A percentile compares a stretch with the other conserved stretches of the same genome.
Evolutionary conservation across 768 basidiomycete genomes (phyloP).

Genomic region (Strobilomyces dryophilus): DNA sequence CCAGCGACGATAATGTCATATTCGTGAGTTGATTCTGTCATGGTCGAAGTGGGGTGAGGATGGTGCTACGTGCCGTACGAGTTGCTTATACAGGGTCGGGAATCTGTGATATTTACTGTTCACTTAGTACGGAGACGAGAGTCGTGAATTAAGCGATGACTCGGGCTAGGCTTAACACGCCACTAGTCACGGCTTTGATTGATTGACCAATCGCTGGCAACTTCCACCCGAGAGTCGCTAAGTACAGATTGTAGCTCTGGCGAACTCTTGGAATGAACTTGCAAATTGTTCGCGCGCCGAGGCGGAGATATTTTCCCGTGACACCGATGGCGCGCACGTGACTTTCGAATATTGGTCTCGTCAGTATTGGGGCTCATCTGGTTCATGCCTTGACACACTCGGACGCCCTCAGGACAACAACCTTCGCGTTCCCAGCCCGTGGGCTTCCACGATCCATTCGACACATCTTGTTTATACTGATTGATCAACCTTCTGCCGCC

Average conservation of each 20-base stretch:
- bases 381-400: slow-evolving; percentile 23
- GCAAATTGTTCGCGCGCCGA: background rate
- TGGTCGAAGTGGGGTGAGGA: background rate
- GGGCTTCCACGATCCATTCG: slow-evolving; percentile 9
- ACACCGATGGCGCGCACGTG: slow-evolving; percentile 17
- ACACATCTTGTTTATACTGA: slow-evolving; percentile 24
- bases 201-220: background rate
- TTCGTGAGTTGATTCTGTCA: slow-evolving; percentile 5
- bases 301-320: slow-evolving; percentile 12
- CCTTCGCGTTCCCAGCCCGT: slow-evolving; percentile 4
- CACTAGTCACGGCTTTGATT: background rate
- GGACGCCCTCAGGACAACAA: slow-evolving; percentile 7
- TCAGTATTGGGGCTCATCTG: slow-evolving; percentile 12
- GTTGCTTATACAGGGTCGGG: too few relatives aligned
- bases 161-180: too few relatives aligned
- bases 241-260: background rate
- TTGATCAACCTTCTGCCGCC: slow-evolving; percentile 7
- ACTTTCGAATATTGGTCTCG: slow-evolving; percentile 1
- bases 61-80: background rate
- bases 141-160: too few relatives aligned
- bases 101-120: background rate
- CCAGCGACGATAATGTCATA: slow-evolving; percentile 57
- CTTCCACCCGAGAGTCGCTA: background rate
- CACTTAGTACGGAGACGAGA: too few relatives aligned
- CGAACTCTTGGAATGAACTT: background rate